Evolutionary conservation across 2,329 filamentous ascomycete species (phyloP).

Genomic region (Chaetothyriales sp.): DNA sequence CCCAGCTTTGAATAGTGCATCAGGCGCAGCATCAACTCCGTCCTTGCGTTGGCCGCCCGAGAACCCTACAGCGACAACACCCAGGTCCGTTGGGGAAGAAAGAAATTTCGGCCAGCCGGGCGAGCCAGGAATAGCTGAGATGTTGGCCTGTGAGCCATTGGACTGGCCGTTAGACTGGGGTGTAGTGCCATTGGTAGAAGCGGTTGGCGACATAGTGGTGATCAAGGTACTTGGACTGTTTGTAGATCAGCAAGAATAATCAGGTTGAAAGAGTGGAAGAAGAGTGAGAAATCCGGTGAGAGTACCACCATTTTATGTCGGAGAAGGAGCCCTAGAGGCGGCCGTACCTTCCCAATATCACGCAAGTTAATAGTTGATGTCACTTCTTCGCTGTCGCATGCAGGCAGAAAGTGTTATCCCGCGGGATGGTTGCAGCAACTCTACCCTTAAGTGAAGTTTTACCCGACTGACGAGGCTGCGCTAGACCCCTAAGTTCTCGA

Average conservation of each 20-base stretch:
- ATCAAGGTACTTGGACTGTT: conserved; percentile 15
- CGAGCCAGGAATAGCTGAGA: conserved; percentile 34
- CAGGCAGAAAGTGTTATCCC: neutral
- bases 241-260: conserved; percentile 1
- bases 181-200: conserved; percentile 4
- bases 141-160: conserved; percentile 1
- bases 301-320: neutral
- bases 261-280: neutral
- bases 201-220: conserved; percentile 13
- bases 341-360: neutral
- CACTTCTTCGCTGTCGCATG: conserved; percentile 9
- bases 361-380: neutral
- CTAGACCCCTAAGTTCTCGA: conserved; percentile 1
- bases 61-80: conserved; percentile 88
- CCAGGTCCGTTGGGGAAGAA: conserved; percentile 60
- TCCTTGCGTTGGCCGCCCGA: conserved; percentile 89
- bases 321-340: neutral
- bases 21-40: conserved; percentile 80
- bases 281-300: neutral
- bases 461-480: conserved; percentile 27
- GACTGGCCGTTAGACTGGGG: conserved; percentile 5
- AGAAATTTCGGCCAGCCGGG: conserved; percentile 61
- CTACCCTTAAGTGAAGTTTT: neutral
- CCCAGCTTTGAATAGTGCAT: conserved; percentile 74
- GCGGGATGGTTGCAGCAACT: neutral